phyloP scores from a whole-genome alignment of 1,284 basidiomycete species.

The Melampsora americana region DNA sequence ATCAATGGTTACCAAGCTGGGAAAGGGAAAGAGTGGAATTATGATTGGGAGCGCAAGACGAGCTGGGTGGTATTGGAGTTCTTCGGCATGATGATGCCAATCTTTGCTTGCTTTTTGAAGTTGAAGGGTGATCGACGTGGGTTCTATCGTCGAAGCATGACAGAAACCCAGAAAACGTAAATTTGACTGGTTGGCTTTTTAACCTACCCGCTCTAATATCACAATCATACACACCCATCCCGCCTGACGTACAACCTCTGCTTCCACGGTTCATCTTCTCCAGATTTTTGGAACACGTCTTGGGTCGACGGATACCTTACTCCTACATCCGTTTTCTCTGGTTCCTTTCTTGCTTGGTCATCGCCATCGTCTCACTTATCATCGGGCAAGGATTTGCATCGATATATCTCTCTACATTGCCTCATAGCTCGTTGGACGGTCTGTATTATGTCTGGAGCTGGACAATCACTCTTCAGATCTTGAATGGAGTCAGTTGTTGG shows the following conservation, averaged over 20 bases:
- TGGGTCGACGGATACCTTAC: slow-evolving; percentile 58
- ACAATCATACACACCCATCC: neutral
- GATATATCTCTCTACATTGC: slow-evolving; percentile 60
- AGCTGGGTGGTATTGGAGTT: slow-evolving; percentile 61
- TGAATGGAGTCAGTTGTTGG: slow-evolving; percentile 58
- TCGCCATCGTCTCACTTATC: slow-evolving; percentile 60
- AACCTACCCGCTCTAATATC: neutral
- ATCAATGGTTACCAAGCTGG: slow-evolving; percentile 52
- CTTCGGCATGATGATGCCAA: slow-evolving; percentile 60
- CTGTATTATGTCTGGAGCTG: slow-evolving; percentile 61
- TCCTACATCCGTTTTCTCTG: slow-evolving; percentile 61
- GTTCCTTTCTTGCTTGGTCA: slow-evolving; percentile 60
- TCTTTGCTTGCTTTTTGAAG: slow-evolving; percentile 56
- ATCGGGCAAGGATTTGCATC: slow-evolving; percentile 62
- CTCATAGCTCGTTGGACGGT: slow-evolving; percentile 60
- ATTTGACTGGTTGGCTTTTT: slow-evolving; percentile 1
- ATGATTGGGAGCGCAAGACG: slow-evolving; percentile 63
- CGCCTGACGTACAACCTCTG: slow-evolving; percentile 48
- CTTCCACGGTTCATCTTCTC: neutral
- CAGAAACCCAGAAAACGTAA: slow-evolving; percentile 54
- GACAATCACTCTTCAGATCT: slow-evolving; percentile 59
- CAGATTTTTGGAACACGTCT: slow-evolving; percentile 57
- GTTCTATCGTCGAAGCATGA: slow-evolving; percentile 54
- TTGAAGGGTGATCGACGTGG: slow-evolving; percentile 49
- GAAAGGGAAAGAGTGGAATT: slow-evolving; percentile 45